These are phyloP conservation scores for Clonostachys sp. DNA, from an alignment of 2,329 filamentous ascomycete genomes.

Conservation along the genomic window DNA sequence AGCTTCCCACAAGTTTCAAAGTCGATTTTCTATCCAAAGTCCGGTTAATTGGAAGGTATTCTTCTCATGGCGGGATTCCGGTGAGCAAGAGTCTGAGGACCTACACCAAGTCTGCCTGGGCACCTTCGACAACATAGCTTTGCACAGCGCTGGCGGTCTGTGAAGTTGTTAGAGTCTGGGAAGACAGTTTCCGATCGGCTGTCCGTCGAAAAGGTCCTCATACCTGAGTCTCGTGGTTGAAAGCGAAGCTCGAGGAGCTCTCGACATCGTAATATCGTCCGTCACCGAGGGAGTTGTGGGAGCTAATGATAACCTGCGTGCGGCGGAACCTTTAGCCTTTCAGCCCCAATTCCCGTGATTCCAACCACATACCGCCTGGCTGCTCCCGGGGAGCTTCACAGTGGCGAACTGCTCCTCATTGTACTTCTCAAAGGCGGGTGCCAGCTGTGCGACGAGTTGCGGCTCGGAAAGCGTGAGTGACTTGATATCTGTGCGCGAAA, in stretches of 20 bases:
- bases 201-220: slow-evolving; percentile 3
- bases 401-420: slow-evolving; percentile 92
- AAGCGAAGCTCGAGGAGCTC: slow-evolving; percentile 80
- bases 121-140: slow-evolving; percentile 72
- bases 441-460: slow-evolving; percentile 65
- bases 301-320: slow-evolving; percentile 72
- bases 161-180: slow-evolving; percentile 3
- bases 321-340: no score
- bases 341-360: neutral
- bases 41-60: neutral
- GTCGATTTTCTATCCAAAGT: slow-evolving; percentile 65
- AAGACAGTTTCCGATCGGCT: slow-evolving; percentile 2
- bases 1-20: slow-evolving; percentile 68
- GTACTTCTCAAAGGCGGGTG: slow-evolving; percentile 86
- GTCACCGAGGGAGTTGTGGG: slow-evolving; percentile 75
- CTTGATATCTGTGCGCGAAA: slow-evolving; percentile 72
- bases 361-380: slow-evolving; percentile 43
- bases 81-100: slow-evolving; percentile 15
- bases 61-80: neutral
- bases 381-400: slow-evolving; percentile 83
- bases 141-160: slow-evolving; percentile 81
- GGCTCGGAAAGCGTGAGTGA: slow-evolving; percentile 69
- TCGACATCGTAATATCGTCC: slow-evolving; percentile 88
- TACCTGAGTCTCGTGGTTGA: slow-evolving; percentile 80
- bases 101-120: slow-evolving; percentile 76